phyloP scores from a whole-genome alignment of 768 basidiomycete species.

The Leccinum longicurvipes region DNA sequence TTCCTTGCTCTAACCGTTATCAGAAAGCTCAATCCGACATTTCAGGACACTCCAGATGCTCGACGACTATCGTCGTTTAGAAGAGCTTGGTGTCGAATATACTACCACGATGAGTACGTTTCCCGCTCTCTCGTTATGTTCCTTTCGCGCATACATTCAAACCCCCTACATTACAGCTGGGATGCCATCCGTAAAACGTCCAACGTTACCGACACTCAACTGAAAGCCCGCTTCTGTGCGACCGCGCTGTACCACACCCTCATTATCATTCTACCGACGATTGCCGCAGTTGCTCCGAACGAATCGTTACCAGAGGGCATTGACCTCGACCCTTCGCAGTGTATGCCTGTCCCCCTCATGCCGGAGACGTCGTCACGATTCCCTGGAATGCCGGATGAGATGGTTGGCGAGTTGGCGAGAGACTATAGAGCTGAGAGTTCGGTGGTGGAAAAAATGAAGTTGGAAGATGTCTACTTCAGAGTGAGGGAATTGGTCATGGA shows the following conservation, averaged over 20 bases:
- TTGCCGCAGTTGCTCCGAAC: slow-evolving; percentile 23
- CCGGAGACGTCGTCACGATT: slow-evolving; percentile 68
- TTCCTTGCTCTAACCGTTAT: neutral
- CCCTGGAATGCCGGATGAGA: slow-evolving; percentile 68
- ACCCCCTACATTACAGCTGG: slow-evolving; percentile 56
- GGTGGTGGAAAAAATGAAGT: slow-evolving; percentile 46
- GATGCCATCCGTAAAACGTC: slow-evolving; percentile 66
- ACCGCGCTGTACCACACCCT: slow-evolving; percentile 78
- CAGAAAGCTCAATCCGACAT: slow-evolving; percentile 3
- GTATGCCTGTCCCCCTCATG: slow-evolving; percentile 53
- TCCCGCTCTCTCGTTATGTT: neutral
- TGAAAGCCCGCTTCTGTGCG: slow-evolving; percentile 63
- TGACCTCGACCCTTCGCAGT: slow-evolving; percentile 54
- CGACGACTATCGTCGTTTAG: slow-evolving; percentile 67
- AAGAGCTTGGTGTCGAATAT: slow-evolving; percentile 84
- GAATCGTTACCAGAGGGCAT: slow-evolving; percentile 43
- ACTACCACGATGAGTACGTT: slow-evolving; percentile 83
- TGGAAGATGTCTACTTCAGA: slow-evolving; percentile 61
- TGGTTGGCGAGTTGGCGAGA: slow-evolving; percentile 52
- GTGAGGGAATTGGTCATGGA: slow-evolving; percentile 60
- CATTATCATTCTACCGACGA: slow-evolving; percentile 39
- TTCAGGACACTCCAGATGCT: slow-evolving; percentile 67
- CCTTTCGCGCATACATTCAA: neutral
- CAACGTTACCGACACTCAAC: slow-evolving; percentile 72
- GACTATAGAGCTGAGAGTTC: slow-evolving; percentile 67